phyloP scores from a whole-genome alignment of 495 filamentous ascomycete genomes.

The Tuber indicum region DNA sequence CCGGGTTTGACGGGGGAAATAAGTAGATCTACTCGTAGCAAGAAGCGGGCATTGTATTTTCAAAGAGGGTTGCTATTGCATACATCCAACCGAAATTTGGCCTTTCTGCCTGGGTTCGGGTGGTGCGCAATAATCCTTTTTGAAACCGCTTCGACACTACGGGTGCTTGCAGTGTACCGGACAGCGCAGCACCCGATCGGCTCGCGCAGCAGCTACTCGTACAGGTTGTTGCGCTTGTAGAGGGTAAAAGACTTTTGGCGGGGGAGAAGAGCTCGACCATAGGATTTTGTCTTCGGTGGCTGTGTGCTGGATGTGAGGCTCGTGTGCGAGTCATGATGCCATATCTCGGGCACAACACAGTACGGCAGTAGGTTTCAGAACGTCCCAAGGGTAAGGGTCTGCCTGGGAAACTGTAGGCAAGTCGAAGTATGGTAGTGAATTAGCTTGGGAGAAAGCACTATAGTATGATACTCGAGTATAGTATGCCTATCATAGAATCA shows the following conservation, averaged over 20 bases:
- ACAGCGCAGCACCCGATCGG: not conserved
- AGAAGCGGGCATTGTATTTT: constrained; percentile 34
- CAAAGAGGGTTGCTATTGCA: not conserved
- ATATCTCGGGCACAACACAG: not conserved
- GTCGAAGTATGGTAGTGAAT: not conserved
- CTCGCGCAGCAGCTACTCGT: not conserved
- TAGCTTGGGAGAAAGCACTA: not conserved
- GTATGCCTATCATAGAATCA: not conserved
- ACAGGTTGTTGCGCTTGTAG: not conserved
- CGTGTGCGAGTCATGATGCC: not conserved
- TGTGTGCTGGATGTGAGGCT: not conserved
- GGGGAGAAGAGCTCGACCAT: not conserved
- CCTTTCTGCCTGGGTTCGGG: too few relatives aligned
- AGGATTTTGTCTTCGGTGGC: not conserved
- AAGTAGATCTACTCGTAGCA: constrained; percentile 26
- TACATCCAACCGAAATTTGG: too few relatives aligned
- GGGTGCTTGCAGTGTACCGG: not conserved
- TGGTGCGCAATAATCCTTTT: too few relatives aligned
- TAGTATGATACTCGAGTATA: not conserved
- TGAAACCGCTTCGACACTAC: too few relatives aligned
- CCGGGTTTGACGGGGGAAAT: constrained; percentile 2
- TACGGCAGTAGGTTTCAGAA: not conserved
- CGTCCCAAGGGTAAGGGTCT: not conserved
- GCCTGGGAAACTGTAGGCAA: not conserved
- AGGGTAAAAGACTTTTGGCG: not conserved